Conservation (phyloP, 2,329 filamentous ascomycete genomes). For the Hymenoscyphus albidus region DNA sequence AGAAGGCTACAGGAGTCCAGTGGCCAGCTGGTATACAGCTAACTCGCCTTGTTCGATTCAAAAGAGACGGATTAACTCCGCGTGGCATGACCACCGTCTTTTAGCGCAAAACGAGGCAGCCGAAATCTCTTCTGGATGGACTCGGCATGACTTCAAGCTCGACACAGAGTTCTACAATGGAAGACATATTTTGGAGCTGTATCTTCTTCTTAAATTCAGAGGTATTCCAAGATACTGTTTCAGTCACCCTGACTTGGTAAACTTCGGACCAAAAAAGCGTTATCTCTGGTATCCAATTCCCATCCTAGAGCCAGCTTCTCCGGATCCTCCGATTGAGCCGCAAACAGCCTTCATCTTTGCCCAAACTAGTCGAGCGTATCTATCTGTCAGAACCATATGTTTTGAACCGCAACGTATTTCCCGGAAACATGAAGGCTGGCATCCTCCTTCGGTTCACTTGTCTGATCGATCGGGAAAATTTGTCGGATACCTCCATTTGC, state of each 20-base stretch:
- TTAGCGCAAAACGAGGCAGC: neutral
- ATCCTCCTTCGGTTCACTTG: neutral
- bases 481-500: neutral
- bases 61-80: neutral
- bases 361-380: neutral
- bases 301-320: neutral
- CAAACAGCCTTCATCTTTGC: neutral
- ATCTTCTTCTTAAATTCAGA: neutral
- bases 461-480: neutral
- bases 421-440: no score
- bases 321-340: neutral
- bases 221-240: neutral
- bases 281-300: constrained; percentile 1
- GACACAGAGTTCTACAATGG: neutral
- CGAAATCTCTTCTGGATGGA: neutral
- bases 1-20: neutral
- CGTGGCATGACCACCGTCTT: neutral
- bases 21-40: neutral
- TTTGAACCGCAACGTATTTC: neutral
- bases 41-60: neutral
- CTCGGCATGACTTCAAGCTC: neutral
- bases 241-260: neutral
- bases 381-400: neutral
- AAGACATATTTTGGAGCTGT: neutral
- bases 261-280: no score